Evolutionary conservation across 2,329 filamentous ascomycete species (phyloP), one percentile per base, ranked within the genome.

Genomic region (Fonsecaea nubica): DNA sequence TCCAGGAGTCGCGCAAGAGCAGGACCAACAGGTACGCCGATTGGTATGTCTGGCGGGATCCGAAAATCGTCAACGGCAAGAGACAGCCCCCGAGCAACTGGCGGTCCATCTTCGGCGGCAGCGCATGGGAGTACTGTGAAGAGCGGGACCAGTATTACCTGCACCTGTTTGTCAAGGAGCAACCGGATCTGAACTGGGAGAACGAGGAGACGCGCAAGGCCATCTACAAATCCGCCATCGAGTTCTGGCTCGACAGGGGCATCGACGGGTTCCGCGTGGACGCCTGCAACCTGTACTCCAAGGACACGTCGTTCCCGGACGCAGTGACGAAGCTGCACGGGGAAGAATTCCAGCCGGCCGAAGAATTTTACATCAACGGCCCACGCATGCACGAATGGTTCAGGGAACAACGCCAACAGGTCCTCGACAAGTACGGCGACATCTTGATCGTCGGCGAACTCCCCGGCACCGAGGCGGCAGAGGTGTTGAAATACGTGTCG

Each of bases 161-260:
- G 0, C 87, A 90, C 69, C 82, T 93, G 13, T 93, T 92, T 75
- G 86, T 87, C 8, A 84, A 84, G 9, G 85, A 90, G 69, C 90
- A 93, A 76, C 90, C 91, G 0, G 91, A 93, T 72, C 80, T 93
- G 13, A 93, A 93, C 76, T 93, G 90, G 90, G 89, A 92, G 74
- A 90, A 88, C 63, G 79, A 81, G 0, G 85, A 84, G 30, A 85
- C 87, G 0, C 84, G 90, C 4, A 78, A 83, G 38, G 90, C 89
- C 4, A 86, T 92, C 25, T 90, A 91, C 76, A 83, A 89, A 38
- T 84, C 82, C 6, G 82, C 88, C 1, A 90, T 92, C 84, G 83
- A 85, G 55, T 93, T 92, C 75, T 93, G 91, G 91, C 83, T 93
- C 0, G 81, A 89, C 50, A 84, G 84, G 35, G 90, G 90, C 3